Percentiles rank a stretch among this genome's conserved stretches.
phyloP scores from a whole-genome alignment of 495 filamentous ascomycete species.

The Penicillium odoratum region DNA sequence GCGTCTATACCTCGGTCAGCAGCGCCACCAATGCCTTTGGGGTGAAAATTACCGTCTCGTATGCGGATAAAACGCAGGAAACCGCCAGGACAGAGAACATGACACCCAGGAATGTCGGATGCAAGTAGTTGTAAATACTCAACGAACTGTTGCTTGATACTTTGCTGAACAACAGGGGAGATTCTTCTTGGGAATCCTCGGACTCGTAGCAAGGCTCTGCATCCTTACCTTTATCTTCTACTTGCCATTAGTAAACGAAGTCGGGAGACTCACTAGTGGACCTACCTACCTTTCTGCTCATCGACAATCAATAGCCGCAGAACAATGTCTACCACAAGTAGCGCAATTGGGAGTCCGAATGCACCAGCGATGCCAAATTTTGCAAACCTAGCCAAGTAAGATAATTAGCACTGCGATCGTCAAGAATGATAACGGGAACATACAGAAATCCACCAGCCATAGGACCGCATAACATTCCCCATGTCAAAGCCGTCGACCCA shows the following conservation, averaged over 20 bases:
- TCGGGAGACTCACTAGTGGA: background rate
- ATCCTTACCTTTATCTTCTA: too few relatives aligned
- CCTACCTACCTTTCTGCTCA: background rate
- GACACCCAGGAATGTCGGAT: background rate
- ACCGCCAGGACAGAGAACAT: background rate
- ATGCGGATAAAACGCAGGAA: background rate
- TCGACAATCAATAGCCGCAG: background rate
- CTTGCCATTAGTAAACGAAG: too few relatives aligned
- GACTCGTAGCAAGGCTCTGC: too few relatives aligned
- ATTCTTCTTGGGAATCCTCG: background rate
- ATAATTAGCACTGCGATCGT: background rate
- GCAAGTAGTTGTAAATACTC: background rate
- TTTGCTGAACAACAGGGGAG: background rate
- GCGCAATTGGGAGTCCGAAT: background rate
- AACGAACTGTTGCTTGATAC: background rate
- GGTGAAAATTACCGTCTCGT: background rate
- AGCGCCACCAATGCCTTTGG: background rate
- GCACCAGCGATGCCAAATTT: background rate
- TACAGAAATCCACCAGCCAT: constrained; percentile 5
- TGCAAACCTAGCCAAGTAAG: background rate
- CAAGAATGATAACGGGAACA: background rate
- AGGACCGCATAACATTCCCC: constrained; percentile 3
- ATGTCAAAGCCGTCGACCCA: constrained; percentile 2
- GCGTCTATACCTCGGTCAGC: background rate
- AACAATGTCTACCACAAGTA: background rate